Conservation (phyloP, 345 rosid species). For the Hirschfeldia incana region DNA sequence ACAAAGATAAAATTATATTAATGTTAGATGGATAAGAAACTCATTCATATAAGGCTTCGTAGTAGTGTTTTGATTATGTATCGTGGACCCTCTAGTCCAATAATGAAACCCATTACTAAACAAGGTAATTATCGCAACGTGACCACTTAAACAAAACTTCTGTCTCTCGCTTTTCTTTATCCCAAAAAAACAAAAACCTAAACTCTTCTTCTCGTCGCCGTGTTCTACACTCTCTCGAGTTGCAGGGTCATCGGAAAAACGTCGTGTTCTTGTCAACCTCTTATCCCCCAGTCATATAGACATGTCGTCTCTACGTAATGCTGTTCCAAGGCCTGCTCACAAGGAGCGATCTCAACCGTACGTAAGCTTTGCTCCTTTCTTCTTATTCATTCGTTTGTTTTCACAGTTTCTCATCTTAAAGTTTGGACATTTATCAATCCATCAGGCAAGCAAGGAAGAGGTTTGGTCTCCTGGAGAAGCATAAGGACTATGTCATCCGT, state of each 20-base stretch:
- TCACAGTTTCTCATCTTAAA: background rate
- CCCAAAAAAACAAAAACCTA: constrained; percentile 1
- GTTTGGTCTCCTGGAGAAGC: constrained; percentile 86
- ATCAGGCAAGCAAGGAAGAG: constrained; percentile 66
- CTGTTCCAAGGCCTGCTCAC: constrained; percentile 65
- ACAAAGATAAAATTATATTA: too few species aligned
- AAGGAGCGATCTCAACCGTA: constrained; percentile 93
- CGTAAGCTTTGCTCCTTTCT: constrained; percentile 48
- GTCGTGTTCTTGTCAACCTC: background rate
- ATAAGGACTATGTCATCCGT: constrained; percentile 82
- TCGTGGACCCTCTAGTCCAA: background rate
- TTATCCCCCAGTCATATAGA: constrained; percentile 17
- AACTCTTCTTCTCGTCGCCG: constrained; percentile 5
- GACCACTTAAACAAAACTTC: too few species aligned
- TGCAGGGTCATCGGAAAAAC: constrained; percentile 20
- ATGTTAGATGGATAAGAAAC: background rate
- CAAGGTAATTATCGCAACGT: background rate
- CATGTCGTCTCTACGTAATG: constrained; percentile 82
- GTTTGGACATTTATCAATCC: background rate
- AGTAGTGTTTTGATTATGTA: background rate
- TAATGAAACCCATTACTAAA: background rate
- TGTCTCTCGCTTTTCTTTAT: background rate
- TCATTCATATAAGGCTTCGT: background rate
- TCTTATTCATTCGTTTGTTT: background rate
- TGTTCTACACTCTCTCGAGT: background rate